Base-by-base conservation (phyloP, 805 yeast genomes). In the Starmerella floris region DNA sequence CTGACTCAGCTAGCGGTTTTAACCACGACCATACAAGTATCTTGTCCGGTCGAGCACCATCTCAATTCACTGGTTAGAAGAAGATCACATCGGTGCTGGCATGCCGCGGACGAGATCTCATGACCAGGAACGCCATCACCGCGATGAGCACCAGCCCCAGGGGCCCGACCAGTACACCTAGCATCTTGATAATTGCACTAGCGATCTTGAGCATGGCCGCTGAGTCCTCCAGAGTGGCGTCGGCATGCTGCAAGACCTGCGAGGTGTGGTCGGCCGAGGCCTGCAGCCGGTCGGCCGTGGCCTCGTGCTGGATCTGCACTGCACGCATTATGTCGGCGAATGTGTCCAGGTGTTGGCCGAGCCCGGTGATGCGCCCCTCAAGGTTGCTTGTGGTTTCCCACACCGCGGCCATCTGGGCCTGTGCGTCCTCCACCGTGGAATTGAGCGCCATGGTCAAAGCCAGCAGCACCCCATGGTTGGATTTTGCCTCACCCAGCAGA, bases 261-360 rank as follows among this genome's bases (percentile, higher is more conserved):
- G 33, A 5, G 9, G 46, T 40, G 1, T 21, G 8, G 13, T 32
- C 17, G 9, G 37, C 46, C 3, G 43, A 19, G 5, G 26, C 16
- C 9, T 31, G 28, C 13, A 47, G 39, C 3, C 2, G 5, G 26
- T 22, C 37, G 19, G 44, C 35, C 11, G 43, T 22, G 5, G 16
- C 10, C 10, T 20, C n/a, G 16, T 44, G 43, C 9, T 37, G 38
- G 8, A 22, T 4, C 11, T 42, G 35, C 8, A 45, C 35, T 2
- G 19, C 34, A 4, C 5, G 21, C 41, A 45, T 42, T 2, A 23
- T n/a, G 6, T 19, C 9, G 34, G 22, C 8, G 22, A 31, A 31
- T 17, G 13, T 8, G 21, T 4, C 21, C 9, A 36, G 10, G 31
- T 36, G 39, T 6, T 35, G 11, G 11, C 13, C 11, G 13, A 25